phyloP scores from a whole-genome alignment of 2,329 filamentous ascomycete genomes.

The Penicillium psychrosexuale region DNA sequence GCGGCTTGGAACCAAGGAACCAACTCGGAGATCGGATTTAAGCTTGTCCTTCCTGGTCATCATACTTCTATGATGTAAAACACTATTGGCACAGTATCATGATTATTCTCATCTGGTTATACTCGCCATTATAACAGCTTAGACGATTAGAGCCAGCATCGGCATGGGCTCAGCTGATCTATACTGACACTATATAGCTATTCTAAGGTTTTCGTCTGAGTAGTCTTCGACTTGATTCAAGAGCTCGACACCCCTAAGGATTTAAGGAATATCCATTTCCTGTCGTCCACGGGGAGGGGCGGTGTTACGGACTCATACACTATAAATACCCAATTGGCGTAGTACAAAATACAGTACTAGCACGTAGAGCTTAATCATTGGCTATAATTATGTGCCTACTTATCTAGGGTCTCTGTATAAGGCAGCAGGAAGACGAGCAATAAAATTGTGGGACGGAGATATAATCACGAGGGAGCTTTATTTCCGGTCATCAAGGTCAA shows the following conservation, averaged over 20 bases:
- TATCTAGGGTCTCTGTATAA: neutral
- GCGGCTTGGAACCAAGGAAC: neutral
- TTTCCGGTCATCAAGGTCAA: neutral
- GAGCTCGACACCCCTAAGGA: too few relatives aligned
- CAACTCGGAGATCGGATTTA: slow-evolving; percentile 6
- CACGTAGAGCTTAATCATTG: neutral
- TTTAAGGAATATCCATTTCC: neutral
- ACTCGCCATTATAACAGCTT: neutral
- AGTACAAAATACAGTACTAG: neutral
- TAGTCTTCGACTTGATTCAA: too few relatives aligned
- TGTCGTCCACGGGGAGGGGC: neutral
- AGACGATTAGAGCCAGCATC: neutral
- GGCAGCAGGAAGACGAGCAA: neutral
- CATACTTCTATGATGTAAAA: too few relatives aligned
- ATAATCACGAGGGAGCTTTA: neutral
- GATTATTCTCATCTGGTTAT: neutral
- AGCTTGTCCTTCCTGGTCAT: neutral
- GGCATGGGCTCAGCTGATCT: neutral
- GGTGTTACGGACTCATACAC: neutral
- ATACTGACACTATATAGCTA: neutral
- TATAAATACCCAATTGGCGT: too few relatives aligned
- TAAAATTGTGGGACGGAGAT: neutral
- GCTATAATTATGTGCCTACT: neutral
- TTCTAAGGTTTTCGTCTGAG: too few relatives aligned
- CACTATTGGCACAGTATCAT: neutral